Evolutionary conservation across 371 early-diverging fungal species (phyloP).

Genomic region (Mucor velutinosus): DNA sequence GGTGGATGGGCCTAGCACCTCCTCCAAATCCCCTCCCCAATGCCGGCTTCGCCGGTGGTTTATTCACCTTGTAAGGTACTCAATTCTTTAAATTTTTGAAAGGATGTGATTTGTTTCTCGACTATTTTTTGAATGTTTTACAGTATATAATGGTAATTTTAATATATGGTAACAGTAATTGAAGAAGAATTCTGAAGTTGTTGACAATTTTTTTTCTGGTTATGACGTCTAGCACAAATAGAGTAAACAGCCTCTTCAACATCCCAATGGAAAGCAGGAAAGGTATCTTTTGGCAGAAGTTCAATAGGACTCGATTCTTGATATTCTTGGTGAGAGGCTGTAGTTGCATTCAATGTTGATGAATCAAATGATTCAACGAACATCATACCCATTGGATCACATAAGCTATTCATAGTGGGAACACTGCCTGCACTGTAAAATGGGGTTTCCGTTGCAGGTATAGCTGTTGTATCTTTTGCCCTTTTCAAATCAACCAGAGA

Average conservation of each 20-base stretch:
- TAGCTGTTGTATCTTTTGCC: background rate
- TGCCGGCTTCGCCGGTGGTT: no score
- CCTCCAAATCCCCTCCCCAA: no score
- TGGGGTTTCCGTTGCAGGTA: background rate
- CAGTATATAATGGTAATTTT: background rate
- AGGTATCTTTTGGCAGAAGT: constrained; percentile 8
- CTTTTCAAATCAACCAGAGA: background rate
- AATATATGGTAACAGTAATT: background rate
- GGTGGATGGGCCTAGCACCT: no score
- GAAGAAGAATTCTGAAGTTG: background rate
- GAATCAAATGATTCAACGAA: background rate
- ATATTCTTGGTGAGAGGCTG: background rate
- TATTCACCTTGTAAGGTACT: no score
- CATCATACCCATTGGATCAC: constrained; percentile 1
- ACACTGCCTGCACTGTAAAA: background rate
- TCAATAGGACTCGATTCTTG: background rate
- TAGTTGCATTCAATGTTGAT: background rate
- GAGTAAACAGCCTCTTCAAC: constrained; percentile 10
- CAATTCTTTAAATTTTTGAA: no score
- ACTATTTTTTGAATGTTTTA: no score
- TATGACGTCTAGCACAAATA: constrained; percentile 1
- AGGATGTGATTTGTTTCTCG: no score
- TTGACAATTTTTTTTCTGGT: background rate
- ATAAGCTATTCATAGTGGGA: background rate
- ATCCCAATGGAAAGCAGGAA: constrained; percentile 23